Percentiles rank a stretch among this genome's conserved stretches.
These are phyloP conservation scores for Stentor coeruleus DNA, from an alignment of 73 alveolate species.

Conservation along the genomic window DNA sequence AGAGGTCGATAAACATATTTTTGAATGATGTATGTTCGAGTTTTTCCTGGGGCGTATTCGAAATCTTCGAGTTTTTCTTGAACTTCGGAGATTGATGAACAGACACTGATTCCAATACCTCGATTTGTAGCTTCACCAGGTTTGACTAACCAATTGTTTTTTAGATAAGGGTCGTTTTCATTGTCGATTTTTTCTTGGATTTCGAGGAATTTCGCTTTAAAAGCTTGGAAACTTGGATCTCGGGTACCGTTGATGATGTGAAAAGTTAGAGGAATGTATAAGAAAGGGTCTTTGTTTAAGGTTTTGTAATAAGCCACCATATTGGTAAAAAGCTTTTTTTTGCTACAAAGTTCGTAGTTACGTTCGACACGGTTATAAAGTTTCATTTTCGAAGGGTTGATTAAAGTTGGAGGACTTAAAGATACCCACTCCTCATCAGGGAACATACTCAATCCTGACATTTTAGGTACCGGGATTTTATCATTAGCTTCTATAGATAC, in stretches of 20 bases:
- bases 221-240: slow-evolving; percentile 49
- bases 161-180: background rate
- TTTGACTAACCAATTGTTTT: slow-evolving; percentile 47
- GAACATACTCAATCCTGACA: background rate
- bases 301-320: slow-evolving; percentile 62
- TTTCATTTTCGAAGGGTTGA: slow-evolving; percentile 6
- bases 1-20: slow-evolving; percentile 92
- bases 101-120: slow-evolving; percentile 52
- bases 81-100: slow-evolving; percentile 21
- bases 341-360: slow-evolving; percentile 64
- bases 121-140: slow-evolving; percentile 59
- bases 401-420: background rate
- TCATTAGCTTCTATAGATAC: background rate
- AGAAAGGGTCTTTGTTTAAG: slow-evolving; percentile 47
- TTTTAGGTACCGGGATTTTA: background rate
- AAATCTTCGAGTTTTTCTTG: slow-evolving; percentile 22
- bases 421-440: background rate
- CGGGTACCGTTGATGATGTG: slow-evolving; percentile 62
- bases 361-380: slow-evolving; percentile 60
- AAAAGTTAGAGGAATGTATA: slow-evolving; percentile 68
- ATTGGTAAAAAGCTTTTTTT: slow-evolving; percentile 71
- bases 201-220: slow-evolving; percentile 40
- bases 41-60: slow-evolving; percentile 25
- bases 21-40: slow-evolving; percentile 70
- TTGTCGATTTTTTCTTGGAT: too few species aligned